Percentiles rank a stretch among this genome's conserved stretches.
Evolutionary conservation across 1,139 yeast species (phyloP).

Genomic region (Sugiyamaella japonica): DNA sequence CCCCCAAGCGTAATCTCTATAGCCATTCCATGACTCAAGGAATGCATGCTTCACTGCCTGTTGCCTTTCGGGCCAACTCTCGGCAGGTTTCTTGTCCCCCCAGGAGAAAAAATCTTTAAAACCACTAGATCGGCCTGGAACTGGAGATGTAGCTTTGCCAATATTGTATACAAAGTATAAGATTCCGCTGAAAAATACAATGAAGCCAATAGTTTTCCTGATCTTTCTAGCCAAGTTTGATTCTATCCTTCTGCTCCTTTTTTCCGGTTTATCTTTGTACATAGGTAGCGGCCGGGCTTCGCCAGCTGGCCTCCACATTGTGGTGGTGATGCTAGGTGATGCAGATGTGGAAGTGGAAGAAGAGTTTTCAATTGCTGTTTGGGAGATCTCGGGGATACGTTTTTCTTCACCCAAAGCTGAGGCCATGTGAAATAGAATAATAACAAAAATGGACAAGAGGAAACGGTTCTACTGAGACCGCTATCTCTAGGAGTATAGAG

Average conservation of each 20-base stretch:
- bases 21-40: slow-evolving; percentile 76
- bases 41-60: slow-evolving; percentile 62
- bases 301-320: slow-evolving; percentile 15
- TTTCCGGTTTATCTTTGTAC: slow-evolving; percentile 41
- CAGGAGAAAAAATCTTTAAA: neutral
- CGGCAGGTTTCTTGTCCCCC: slow-evolving; percentile 12
- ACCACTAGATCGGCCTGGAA: neutral
- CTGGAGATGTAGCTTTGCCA: slow-evolving; percentile 22
- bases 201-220: slow-evolving; percentile 17
- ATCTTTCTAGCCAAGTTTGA: slow-evolving; percentile 14
- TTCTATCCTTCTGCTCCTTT: slow-evolving; percentile 21
- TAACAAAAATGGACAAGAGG: too few relatives aligned
- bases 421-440: neutral
- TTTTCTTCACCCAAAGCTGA: neutral
- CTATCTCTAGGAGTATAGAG: neutral
- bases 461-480: neutral
- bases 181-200: slow-evolving; percentile 24
- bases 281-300: slow-evolving; percentile 31
- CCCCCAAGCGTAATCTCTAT: slow-evolving; percentile 82
- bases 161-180: slow-evolving; percentile 29
- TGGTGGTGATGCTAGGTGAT: slow-evolving; percentile 8
- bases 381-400: neutral
- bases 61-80: slow-evolving; percentile 49
- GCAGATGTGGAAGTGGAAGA: slow-evolving; percentile 12
- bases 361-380: neutral